phyloP scores from a whole-genome alignment of 2,329 filamentous ascomycete genomes.

The Microcera coccophila region DNA sequence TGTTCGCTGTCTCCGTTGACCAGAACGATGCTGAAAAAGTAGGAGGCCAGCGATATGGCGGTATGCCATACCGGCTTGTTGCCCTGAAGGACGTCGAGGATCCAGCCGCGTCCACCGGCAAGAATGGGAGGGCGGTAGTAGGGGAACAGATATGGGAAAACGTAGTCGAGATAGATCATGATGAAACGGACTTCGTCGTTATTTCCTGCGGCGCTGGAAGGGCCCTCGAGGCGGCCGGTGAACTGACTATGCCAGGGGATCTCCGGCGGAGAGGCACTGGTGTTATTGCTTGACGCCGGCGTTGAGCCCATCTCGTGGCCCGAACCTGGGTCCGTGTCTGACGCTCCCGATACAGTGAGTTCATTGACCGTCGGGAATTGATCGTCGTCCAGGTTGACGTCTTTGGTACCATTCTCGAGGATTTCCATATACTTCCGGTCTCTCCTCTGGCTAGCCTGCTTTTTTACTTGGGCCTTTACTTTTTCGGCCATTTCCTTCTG shows the following conservation, averaged over 20 bases:
- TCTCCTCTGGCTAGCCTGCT: slow-evolving; percentile 47
- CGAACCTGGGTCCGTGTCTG: slow-evolving; percentile 27
- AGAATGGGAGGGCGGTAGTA: slow-evolving; percentile 56
- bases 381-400: slow-evolving; percentile 20
- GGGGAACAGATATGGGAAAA: slow-evolving; percentile 60
- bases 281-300: slow-evolving; percentile 30
- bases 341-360: slow-evolving; percentile 17
- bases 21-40: slow-evolving; percentile 51
- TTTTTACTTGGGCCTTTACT: slow-evolving; percentile 56
- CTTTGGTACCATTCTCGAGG: slow-evolving; percentile 34
- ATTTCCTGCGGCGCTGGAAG: slow-evolving; percentile 15
- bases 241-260: slow-evolving; percentile 32
- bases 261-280: slow-evolving; percentile 30
- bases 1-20: slow-evolving; percentile 31
- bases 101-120: slow-evolving; percentile 57
- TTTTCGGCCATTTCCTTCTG: slow-evolving; percentile 50
- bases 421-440: slow-evolving; percentile 47
- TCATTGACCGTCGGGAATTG: slow-evolving; percentile 9
- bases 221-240: slow-evolving; percentile 19
- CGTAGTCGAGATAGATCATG: slow-evolving; percentile 59
- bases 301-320: slow-evolving; percentile 23
- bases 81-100: slow-evolving; percentile 53
- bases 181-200: slow-evolving; percentile 41
- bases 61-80: slow-evolving; percentile 58
- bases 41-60: slow-evolving; percentile 52